Percentiles rank a stretch among this genome's conserved stretches.
These are phyloP conservation scores for Phytophthora crassamura DNA, from an alignment of 352 stramenopile genomes.

Conservation along the genomic window DNA sequence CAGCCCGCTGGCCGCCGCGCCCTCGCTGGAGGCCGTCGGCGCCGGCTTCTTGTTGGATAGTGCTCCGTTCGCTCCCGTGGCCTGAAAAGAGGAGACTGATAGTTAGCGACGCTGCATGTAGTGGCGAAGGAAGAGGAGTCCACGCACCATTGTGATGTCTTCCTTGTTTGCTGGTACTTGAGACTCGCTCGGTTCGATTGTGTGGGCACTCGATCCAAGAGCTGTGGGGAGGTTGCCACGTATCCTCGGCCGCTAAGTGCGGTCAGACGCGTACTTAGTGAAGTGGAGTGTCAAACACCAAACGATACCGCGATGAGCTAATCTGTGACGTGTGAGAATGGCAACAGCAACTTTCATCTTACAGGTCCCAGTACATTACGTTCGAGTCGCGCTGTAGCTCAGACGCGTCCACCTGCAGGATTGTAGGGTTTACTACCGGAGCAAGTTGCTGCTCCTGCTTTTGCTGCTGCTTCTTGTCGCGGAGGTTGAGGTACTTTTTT, in stretches of 20 bases:
- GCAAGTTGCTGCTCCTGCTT: conserved; percentile 2
- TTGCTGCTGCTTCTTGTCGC: conserved; percentile 21
- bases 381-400: background rate
- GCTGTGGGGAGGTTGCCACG: conserved; percentile 29
- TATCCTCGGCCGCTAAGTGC: no score
- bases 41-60: conserved; percentile 72
- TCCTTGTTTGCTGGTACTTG: conserved; percentile 4
- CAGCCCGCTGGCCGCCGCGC: conserved; percentile 71
- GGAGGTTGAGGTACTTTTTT: conserved; percentile 29
- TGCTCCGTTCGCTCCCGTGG: conserved; percentile 45
- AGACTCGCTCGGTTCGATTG: conserved; percentile 32
- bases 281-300: no score
- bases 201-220: conserved; percentile 25
- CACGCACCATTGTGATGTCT: conserved; percentile 29
- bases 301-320: no score
- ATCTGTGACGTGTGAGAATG: conserved; percentile 9
- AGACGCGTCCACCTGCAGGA: conserved; percentile 1
- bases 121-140: background rate
- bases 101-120: background rate
- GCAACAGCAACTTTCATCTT: background rate
- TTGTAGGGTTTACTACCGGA: conserved; percentile 7
- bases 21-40: conserved; percentile 61
- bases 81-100: conserved; percentile 15
- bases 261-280: no score
- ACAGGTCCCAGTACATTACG: background rate